Conservation (phyloP, 78 protist species). For the Dictyostelium citrinum region DNA sequence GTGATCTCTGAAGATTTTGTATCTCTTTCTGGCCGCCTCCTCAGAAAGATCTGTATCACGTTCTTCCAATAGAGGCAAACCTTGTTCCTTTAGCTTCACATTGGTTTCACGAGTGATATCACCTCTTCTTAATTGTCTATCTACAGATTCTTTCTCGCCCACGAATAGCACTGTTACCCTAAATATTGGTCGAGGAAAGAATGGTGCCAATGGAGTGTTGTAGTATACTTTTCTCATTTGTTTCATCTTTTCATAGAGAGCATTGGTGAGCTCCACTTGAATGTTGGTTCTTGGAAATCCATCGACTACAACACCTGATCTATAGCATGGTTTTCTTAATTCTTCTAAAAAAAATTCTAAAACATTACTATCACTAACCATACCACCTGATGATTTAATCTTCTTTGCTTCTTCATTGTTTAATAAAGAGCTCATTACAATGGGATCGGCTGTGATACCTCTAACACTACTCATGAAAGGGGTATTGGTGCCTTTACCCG, state of each 20-base stretch:
- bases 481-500: constrained; percentile 85
- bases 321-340: constrained; percentile 57
- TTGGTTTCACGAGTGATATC: constrained; percentile 68
- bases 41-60: constrained; percentile 77
- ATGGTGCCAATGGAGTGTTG: constrained; percentile 46
- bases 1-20: constrained; percentile 77
- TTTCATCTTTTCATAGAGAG: constrained; percentile 80
- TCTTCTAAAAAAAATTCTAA: constrained; percentile 51
- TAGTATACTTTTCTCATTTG: constrained; percentile 27
- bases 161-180: constrained; percentile 83
- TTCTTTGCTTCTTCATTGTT: constrained; percentile 5
- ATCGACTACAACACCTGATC: constrained; percentile 81
- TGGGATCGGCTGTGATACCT: constrained; percentile 76
- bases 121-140: constrained; percentile 84
- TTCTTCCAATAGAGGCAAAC: constrained; percentile 63
- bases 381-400: constrained; percentile 55
- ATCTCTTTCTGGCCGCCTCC: constrained; percentile 70
- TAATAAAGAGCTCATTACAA: constrained; percentile 73
- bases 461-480: constrained; percentile 68
- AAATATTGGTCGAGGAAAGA: constrained; percentile 78
- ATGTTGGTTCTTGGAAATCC: constrained; percentile 87
- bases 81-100: constrained; percentile 26
- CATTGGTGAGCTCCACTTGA: constrained; percentile 76
- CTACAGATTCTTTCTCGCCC: constrained; percentile 75
- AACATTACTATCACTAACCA: constrained; percentile 78